These are phyloP conservation scores for Candida patagonica DNA, from an alignment of 805 yeast species.

Conservation along the genomic window DNA sequence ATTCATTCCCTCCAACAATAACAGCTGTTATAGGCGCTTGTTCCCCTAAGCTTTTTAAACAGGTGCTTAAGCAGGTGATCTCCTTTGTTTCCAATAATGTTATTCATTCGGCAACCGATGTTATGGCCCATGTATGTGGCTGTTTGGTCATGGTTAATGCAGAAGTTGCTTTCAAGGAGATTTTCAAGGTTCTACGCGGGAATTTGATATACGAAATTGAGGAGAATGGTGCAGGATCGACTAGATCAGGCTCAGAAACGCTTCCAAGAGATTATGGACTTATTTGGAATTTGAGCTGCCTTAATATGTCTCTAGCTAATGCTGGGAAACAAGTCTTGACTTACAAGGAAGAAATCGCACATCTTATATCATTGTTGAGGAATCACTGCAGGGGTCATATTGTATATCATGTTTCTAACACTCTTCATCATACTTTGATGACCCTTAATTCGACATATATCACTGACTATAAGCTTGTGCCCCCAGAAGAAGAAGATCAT, in stretches of 20 bases:
- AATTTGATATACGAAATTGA: slow-evolving; percentile 56
- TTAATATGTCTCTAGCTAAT: slow-evolving; percentile 63
- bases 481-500: slow-evolving; percentile 6
- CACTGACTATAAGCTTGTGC: slow-evolving; percentile 16
- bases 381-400: slow-evolving; percentile 54
- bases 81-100: slow-evolving; percentile 54
- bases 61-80: slow-evolving; percentile 22
- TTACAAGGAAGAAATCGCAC: slow-evolving; percentile 37
- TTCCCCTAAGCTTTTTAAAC: slow-evolving; percentile 22
- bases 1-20: slow-evolving; percentile 29
- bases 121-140: slow-evolving; percentile 65
- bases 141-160: slow-evolving; percentile 62
- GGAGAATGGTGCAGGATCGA: slow-evolving; percentile 73
- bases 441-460: slow-evolving; percentile 46
- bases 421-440: slow-evolving; percentile 59
- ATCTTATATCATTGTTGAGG: slow-evolving; percentile 36
- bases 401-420: slow-evolving; percentile 49
- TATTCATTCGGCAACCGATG: slow-evolving; percentile 47
- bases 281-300: slow-evolving; percentile 57
- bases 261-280: slow-evolving; percentile 72
- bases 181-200: slow-evolving; percentile 38
- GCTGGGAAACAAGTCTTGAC: slow-evolving; percentile 45
- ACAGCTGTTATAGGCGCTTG: slow-evolving; percentile 27
- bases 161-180: slow-evolving; percentile 33
- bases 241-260: slow-evolving; percentile 54